phyloP scores from a whole-genome alignment of 768 basidiomycete genomes.

The Saitozyma podzolica region DNA sequence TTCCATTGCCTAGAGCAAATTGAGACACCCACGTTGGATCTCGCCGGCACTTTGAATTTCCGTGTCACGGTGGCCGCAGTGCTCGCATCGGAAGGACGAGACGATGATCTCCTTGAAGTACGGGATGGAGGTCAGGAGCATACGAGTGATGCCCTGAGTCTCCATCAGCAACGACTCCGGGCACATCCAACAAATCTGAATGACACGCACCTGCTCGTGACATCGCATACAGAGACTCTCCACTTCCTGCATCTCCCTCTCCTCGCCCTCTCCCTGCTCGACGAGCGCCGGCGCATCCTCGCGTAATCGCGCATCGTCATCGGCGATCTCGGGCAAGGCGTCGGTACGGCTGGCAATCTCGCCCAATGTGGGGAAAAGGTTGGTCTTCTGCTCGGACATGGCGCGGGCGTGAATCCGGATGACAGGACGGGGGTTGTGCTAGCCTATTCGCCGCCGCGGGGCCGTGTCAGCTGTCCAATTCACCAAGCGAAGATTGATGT shows the following conservation, averaged over 20 bases:
- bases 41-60: conserved; percentile 87
- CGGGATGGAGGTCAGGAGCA: conserved; percentile 90
- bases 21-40: conserved; percentile 67
- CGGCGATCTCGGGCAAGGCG: conserved; percentile 45
- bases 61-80: conserved; percentile 86
- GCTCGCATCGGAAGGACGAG: conserved; percentile 94
- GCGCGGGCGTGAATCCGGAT: not conserved
- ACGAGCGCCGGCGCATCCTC: conserved; percentile 21
- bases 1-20: no score
- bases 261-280: conserved; percentile 57
- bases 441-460: not conserved
- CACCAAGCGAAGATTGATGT: not conserved
- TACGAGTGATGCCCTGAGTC: conserved; percentile 77
- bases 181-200: not conserved
- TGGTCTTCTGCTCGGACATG: conserved; percentile 36
- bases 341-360: conserved; percentile 61
- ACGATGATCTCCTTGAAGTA: conserved; percentile 93
- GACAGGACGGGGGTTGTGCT: not conserved
- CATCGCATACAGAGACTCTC: conserved; percentile 95
- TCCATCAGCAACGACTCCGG: conserved; percentile 3
- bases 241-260: conserved; percentile 72
- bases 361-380: conserved; percentile 65
- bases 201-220: conserved; percentile 70
- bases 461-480: not conserved
- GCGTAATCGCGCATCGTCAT: conserved; percentile 26